Evolutionary conservation across 1,284 basidiomycete species (phyloP), one percentile per base, ranked within the genome.

Genomic region (Malassezia sp.): DNA sequence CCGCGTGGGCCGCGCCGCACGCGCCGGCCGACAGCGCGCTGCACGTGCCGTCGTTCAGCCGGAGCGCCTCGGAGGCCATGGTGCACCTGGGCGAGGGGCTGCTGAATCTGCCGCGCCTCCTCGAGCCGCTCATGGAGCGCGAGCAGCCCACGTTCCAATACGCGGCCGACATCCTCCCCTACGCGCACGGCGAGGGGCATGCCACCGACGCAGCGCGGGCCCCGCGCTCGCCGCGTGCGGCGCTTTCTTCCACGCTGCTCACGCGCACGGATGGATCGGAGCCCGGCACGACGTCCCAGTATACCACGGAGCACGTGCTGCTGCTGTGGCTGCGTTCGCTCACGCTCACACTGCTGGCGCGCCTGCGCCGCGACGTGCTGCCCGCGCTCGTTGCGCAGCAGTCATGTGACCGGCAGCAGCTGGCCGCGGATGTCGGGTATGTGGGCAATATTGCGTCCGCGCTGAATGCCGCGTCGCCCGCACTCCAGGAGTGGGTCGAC

Each of bases 51-150:
- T 85, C 79, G 4, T 97, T 97, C 72, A 93, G 88, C 1, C 76
- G 90, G 12, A 86, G 84, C 10, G 89, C 89, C 0, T 93, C 82
- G 33, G 84, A 87, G 46, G 81, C 79, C 2, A 83, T 95, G 57
- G 84, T 89, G 50, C 79, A 82, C 38, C 81, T 96, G 14, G 84
- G 86, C 5, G 93, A 97, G 65, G 88, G 87, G 5, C 73, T 97
- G 37, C 76, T 96, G 30, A 95, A 93, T 71, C 78, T 97, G 5
- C 87, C 91, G 1, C 75, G 90, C 38, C 74, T 96, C 17, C 91
- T 97, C 67, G 90, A 96, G 69, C 83, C 89, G 14, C 90, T 93
- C 63, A 86, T 84, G 4, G 82, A 85, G 42, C 89, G 95, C 68
- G 84, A 85, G 55, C 74, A 91, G 3, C 84, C 87, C 0, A 78